phyloP scores from a whole-genome alignment of 1,139 yeast species.

The Blastobotrys serpentis region DNA sequence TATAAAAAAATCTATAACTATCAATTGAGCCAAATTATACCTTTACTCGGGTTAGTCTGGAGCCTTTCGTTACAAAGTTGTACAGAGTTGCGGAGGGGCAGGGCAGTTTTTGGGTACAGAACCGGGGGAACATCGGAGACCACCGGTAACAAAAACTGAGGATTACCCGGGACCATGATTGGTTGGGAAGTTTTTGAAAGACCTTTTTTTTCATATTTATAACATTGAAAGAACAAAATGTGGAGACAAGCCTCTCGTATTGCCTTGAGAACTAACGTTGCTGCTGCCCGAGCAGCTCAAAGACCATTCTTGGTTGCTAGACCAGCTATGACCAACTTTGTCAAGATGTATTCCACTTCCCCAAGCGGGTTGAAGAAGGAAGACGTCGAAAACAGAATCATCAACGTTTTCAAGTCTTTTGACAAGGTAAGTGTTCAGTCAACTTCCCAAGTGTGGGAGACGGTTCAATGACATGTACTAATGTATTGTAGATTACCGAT shows the following conservation, averaged over 20 bases:
- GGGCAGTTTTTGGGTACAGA: too few species aligned
- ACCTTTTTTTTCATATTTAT: neutral
- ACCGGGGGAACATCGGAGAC: neutral
- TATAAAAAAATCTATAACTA: too few species aligned
- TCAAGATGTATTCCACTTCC: constrained; percentile 16
- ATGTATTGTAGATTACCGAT: constrained; percentile 25
- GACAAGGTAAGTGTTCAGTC: constrained; percentile 54
- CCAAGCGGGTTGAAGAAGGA: constrained; percentile 16
- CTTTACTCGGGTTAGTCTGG: too few species aligned
- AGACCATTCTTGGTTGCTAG: constrained; percentile 13
- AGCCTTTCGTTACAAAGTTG: too few species aligned
- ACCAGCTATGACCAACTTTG: constrained; percentile 14
- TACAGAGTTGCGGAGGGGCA: too few species aligned
- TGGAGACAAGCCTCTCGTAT: constrained; percentile 16
- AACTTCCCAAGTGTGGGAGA: neutral
- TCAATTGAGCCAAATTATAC: too few species aligned
- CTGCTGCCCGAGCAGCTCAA: constrained; percentile 14
- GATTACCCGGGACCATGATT: constrained; percentile 9
- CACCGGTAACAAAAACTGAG: neutral
- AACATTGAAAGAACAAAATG: constrained; percentile 12
- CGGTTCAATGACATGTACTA: too few species aligned
- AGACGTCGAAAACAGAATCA: constrained; percentile 69
- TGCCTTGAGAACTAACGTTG: constrained; percentile 14
- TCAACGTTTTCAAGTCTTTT: constrained; percentile 76
- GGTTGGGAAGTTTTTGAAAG: constrained; percentile 4